phyloP scores from a whole-genome alignment of 2,329 filamentous ascomycete genomes.

The Nothopassalora personata region DNA sequence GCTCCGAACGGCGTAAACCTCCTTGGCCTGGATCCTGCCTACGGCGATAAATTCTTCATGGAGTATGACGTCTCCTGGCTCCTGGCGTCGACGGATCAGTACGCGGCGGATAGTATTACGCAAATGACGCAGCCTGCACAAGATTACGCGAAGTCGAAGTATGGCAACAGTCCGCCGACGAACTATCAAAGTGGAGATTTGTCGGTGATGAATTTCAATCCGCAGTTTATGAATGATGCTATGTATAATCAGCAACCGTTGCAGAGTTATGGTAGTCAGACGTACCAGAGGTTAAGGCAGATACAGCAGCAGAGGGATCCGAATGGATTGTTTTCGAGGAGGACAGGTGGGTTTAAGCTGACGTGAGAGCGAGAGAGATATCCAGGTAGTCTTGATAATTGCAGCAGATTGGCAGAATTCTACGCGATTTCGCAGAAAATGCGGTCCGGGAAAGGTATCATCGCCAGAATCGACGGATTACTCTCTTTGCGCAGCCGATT shows the following conservation, averaged over 20 bases:
- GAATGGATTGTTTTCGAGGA: slow-evolving; percentile 18
- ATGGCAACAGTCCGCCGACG: slow-evolving; percentile 15
- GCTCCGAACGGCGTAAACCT: slow-evolving; percentile 18
- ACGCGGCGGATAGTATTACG: slow-evolving; percentile 14
- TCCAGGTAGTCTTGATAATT: too few species aligned
- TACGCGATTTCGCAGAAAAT: too few species aligned
- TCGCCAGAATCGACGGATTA: too few species aligned
- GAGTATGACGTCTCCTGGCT: slow-evolving; percentile 24
- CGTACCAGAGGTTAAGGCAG: slow-evolving; percentile 17
- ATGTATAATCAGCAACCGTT: slow-evolving; percentile 24
- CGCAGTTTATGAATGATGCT: slow-evolving; percentile 26
- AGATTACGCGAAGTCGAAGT: slow-evolving; percentile 17
- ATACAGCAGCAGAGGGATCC: slow-evolving; percentile 20
- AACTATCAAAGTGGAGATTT: slow-evolving; percentile 20
- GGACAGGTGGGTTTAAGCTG: slow-evolving; percentile 19
- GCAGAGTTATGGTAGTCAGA: slow-evolving; percentile 14
- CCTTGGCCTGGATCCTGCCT: slow-evolving; percentile 14
- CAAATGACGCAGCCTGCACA: slow-evolving; percentile 17
- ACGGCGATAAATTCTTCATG: slow-evolving; percentile 21
- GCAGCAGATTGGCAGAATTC: too few species aligned
- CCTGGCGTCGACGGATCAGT: slow-evolving; percentile 8
- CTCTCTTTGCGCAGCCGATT: too few species aligned
- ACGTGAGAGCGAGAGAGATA: background rate
- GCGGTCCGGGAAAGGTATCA: too few species aligned
- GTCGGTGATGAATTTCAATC: slow-evolving; percentile 13